Base-by-base conservation (phyloP, 2,329 filamentous ascomycete species). In the Colletotrichum sp. region DNA sequence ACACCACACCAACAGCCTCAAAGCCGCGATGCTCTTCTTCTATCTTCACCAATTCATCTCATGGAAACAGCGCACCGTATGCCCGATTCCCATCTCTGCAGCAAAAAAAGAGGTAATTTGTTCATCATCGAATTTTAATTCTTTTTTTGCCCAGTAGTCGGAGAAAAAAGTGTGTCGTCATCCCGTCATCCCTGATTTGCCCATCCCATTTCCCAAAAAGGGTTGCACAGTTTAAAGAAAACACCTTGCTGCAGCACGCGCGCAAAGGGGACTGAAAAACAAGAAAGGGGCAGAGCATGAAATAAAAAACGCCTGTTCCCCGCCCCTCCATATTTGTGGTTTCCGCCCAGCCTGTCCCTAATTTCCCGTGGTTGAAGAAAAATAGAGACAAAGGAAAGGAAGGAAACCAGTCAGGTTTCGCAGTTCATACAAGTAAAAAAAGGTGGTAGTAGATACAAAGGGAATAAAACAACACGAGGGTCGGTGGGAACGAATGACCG, bases 401-500 rank as follows among this genome's bases (percentile, higher is more conserved):
- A 67, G 28, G 39, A 65, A 73, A 44, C 8, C 34, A 13, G 64
- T 26, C 64, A 59, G 59, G 59, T 49, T 26, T 64, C 59, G 32
- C 36, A 39, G 10, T 68, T 76, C 73, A 64, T 76, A 76, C 73
- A 76, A 39, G 32, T 34, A 49, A 68, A 68, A 59, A 52, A 62
- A 26, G 16, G 24, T 26, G 26, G 55, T 75, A 60, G 36, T 76
- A 73, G 64, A 44, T 75, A 76, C 71, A 76, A 66, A 76, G 63
- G 75, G 52, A 66, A 72, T 65, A 55, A 30, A 68, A 76, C 44
- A 64, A 68, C 16, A 49, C n/a, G 30, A 30, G 66, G 30, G 44
- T 76, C 70, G 34, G 64, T 75, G 26, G 36, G 39, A 68, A 75
- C 30, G 71, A 75, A 75, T 71, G 71, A 71, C 62, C 72, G 75